phyloP scores from a whole-genome alignment of 192 early-diverging fungal genomes.

The Mortierella claussenii region DNA sequence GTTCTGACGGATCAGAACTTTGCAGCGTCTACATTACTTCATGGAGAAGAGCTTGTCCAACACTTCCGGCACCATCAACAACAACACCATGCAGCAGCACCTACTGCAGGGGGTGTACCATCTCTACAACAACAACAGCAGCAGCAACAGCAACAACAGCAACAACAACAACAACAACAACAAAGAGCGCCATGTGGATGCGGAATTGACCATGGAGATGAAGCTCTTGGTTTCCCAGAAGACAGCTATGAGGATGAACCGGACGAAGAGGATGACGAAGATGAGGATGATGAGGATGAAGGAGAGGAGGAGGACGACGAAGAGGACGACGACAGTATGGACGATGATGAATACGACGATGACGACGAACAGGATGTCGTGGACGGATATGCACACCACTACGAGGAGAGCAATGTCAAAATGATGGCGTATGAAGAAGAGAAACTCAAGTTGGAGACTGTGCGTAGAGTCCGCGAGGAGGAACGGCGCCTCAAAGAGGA shows the following conservation, averaged over 20 bases:
- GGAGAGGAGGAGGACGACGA: conserved; percentile 28
- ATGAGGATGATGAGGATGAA: conserved; percentile 38
- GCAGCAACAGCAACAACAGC: conserved; percentile 25
- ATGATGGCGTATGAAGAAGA: conserved; percentile 53
- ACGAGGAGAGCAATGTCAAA: conserved; percentile 47
- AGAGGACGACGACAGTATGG: conserved; percentile 29
- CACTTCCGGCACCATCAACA: conserved; percentile 35
- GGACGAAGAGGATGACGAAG: conserved; percentile 41
- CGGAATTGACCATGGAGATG: conserved; percentile 37
- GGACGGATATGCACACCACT: conserved; percentile 51
- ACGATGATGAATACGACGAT: conserved; percentile 49
- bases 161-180: background rate
- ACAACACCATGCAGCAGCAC: background rate
- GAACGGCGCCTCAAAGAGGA: conserved; percentile 47
- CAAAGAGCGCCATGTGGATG: conserved; percentile 27
- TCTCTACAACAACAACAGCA: too few relatives aligned
- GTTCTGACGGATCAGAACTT: conserved; percentile 50
- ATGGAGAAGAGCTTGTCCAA: conserved; percentile 25
- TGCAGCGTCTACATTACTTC: conserved; percentile 31
- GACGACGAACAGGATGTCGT: conserved; percentile 49
- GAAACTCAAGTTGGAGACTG: conserved; percentile 46
- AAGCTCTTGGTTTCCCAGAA: conserved; percentile 40
- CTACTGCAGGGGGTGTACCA: too few relatives aligned
- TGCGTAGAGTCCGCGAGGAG: conserved; percentile 43
- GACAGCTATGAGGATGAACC: conserved; percentile 54